phyloP scores from a whole-genome alignment of 441 rosid species.

The Corymbia citriodora region DNA sequence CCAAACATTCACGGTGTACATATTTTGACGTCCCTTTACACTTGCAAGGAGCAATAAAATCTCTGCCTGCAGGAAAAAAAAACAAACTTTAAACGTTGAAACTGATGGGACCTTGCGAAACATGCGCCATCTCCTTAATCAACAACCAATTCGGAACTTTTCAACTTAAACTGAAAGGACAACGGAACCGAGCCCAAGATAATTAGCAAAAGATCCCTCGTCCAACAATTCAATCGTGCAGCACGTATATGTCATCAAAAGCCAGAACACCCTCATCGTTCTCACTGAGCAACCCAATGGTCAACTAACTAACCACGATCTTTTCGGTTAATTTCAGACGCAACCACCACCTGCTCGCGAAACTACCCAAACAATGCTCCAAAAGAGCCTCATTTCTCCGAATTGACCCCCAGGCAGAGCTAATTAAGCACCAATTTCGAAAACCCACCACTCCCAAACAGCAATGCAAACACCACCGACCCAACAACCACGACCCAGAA shows the following conservation, averaged over 20 bases:
- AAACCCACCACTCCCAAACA: not conserved
- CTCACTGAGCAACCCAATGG: not conserved
- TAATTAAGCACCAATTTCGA: not conserved
- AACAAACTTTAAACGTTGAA: not conserved
- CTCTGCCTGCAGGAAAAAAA: conserved; percentile 66
- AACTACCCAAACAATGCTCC: not conserved
- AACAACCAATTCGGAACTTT: not conserved
- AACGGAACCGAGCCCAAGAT: not conserved
- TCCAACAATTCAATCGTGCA: not conserved
- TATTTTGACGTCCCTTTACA: conserved; percentile 98
- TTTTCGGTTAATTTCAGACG: not conserved
- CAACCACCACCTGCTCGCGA: not conserved
- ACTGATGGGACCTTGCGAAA: not conserved
- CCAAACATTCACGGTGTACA: conserved; percentile 97
- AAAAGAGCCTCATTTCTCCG: not conserved
- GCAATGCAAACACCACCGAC: not conserved
- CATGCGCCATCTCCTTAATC: not conserved
- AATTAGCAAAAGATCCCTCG: not conserved
- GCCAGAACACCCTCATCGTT: not conserved
- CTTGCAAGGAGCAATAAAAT: conserved; percentile 98
- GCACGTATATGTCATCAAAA: not conserved
- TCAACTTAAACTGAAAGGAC: not conserved
- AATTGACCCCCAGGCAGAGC: not conserved
- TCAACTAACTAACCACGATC: not conserved
- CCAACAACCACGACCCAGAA: not conserved